A percentile compares a stretch with the other conserved stretches of the same genome.
Conservation (phyloP, 345 rosid genomes). For the Cardamine chenopodiifolia region DNA sequence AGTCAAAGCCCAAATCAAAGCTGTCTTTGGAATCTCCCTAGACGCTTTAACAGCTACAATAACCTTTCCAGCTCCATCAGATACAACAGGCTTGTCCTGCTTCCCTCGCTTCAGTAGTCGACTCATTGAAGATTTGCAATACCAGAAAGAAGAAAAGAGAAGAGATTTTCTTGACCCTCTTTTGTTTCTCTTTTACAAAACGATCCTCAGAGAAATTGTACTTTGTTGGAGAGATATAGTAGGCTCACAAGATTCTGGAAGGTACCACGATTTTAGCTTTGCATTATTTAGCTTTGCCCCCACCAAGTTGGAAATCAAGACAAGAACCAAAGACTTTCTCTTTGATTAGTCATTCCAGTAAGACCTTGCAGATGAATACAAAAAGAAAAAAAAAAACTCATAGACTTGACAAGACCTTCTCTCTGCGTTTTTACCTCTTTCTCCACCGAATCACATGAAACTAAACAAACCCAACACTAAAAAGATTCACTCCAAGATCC, state of each 20-base stretch:
- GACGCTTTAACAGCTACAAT: slow-evolving; percentile 97
- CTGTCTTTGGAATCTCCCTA: slow-evolving; percentile 90
- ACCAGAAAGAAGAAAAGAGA: slow-evolving; percentile 2
- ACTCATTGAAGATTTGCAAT: slow-evolving; percentile 55
- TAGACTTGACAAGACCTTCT: slow-evolving; percentile 51
- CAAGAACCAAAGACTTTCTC: slow-evolving; percentile 47
- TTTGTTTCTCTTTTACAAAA: slow-evolving; percentile 12
- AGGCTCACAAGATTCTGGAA: slow-evolving; percentile 28
- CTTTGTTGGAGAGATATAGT: slow-evolving; percentile 15
- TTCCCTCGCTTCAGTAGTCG: slow-evolving; percentile 62
- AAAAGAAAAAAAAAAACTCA: slow-evolving; percentile 24
- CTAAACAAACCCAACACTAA: slow-evolving; percentile 21
- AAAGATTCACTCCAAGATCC: slow-evolving; percentile 13
- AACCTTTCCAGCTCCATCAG: slow-evolving; percentile 76
- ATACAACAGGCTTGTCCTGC: slow-evolving; percentile 51
- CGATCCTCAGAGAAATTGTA: slow-evolving; percentile 20
- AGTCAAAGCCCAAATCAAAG: slow-evolving; percentile 97
- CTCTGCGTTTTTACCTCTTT: slow-evolving; percentile 8
- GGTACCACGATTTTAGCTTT: slow-evolving; percentile 12
- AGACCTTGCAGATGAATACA: slow-evolving; percentile 45
- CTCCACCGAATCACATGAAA: slow-evolving; percentile 47
- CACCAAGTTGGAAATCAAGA: slow-evolving; percentile 50
- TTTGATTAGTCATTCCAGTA: slow-evolving; percentile 35
- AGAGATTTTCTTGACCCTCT: slow-evolving; percentile 22
- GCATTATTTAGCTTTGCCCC: slow-evolving; percentile 33